These are phyloP conservation scores for Pulveroboletus ravenelii DNA, from an alignment of 768 basidiomycete species.

Conservation along the genomic window DNA sequence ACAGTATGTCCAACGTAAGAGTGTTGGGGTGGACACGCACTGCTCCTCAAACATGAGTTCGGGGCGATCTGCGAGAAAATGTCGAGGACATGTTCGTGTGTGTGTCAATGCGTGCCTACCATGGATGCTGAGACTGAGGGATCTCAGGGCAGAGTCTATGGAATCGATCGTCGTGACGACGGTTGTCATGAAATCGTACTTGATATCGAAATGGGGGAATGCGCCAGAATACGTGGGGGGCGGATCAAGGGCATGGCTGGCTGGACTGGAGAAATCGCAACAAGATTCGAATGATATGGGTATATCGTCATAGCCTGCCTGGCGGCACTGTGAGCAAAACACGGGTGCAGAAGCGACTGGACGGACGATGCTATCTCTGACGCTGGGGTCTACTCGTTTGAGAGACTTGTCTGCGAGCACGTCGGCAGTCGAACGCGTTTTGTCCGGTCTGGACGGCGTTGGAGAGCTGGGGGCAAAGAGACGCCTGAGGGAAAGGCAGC, in stretches of 20 bases:
- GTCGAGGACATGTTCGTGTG: slow-evolving; percentile 4
- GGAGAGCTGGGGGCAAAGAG: slow-evolving; percentile 11
- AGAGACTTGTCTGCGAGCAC: not conserved
- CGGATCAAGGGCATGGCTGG: slow-evolving; percentile 22
- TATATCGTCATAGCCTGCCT: slow-evolving; percentile 13
- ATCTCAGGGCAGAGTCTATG: slow-evolving; percentile 49
- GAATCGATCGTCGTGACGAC: slow-evolving; percentile 53
- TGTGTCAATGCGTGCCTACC: slow-evolving; percentile 37
- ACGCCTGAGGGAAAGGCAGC: slow-evolving; percentile 21
- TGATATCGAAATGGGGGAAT: slow-evolving; percentile 10
- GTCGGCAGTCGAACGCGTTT: not conserved
- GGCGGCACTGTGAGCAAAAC: slow-evolving; percentile 1
- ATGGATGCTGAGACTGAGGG: slow-evolving; percentile 68
- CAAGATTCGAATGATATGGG: slow-evolving; percentile 37
- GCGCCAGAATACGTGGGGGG: slow-evolving; percentile 41
- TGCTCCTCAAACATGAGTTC: slow-evolving; percentile 63
- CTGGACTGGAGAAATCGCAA: slow-evolving; percentile 39
- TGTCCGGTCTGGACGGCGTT: not conserved
- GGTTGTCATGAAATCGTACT: slow-evolving; percentile 42
- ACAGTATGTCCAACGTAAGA: not conserved
- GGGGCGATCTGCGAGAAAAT: slow-evolving; percentile 48
- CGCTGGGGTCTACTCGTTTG: slow-evolving; percentile 2
- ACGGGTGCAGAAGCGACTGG: not conserved
- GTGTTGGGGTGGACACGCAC: slow-evolving; percentile 33
- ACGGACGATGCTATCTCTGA: slow-evolving; percentile 9